Evolutionary conservation across 192 early-diverging fungal species (phyloP), one percentile per base, ranked within the genome.

Genomic region (Coemansia sp.): DNA sequence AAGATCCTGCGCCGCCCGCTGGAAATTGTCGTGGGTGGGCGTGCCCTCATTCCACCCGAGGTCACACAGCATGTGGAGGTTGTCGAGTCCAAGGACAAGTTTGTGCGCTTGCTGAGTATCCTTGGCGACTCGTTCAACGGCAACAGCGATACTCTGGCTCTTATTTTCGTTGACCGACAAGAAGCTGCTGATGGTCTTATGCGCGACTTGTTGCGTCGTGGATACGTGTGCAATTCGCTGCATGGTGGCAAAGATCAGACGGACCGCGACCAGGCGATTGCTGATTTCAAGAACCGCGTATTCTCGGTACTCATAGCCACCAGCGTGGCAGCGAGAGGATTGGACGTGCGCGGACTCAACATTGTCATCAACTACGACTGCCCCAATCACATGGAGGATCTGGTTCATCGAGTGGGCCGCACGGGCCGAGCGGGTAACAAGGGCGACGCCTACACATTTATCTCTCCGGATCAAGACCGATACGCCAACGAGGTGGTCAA

Each of bases 401-500:
- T 98, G 80, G 95, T 99, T 2, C 98, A 99, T 80, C 95, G 98
- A 49, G 95, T 97, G 18, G 98, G 98, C 7, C 88, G 98, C 43
- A 99, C 98, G 0, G 98, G 98, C 40, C 92, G 98, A 52, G 98
- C 98, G 0, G 98, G 98, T 59, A 96, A 97, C 79, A 98, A 94
- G 74, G 98, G 98, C 51, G 94, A 93, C 7, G 96, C 98, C 0
- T 97, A 93, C 70, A 98, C 98, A 0, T 99, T 98, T 74, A 92
- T 99, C 65, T 93, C 93, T 1, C 93, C 93, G 7, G 93, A 96
- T 41, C 97, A 99, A 73, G 97, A 97, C 55, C 86, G 91, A 31
- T 99, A 94, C 74, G 94, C 97, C 22, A 93, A 88, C 67, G 93
- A 96, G 71, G 91, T 98, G 44, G 90, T 92, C 42, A 95, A 96